Percentiles rank a stretch among this genome's conserved stretches.
These are phyloP conservation scores for Fusarium sp. DNA, from an alignment of 2,329 filamentous ascomycete species.

Conservation along the genomic window DNA sequence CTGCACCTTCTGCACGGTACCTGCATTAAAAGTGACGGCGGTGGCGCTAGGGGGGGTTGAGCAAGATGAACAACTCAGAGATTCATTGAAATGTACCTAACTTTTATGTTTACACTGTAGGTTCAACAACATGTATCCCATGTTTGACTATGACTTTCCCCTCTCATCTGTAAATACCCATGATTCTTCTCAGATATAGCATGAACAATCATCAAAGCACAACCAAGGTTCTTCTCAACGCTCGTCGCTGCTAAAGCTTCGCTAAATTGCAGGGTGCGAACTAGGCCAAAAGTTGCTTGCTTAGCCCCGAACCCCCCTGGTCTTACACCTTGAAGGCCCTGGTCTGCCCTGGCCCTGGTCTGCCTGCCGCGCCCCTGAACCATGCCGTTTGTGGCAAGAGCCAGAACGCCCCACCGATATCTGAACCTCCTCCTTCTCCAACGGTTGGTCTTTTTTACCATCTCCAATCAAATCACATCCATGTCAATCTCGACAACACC, in stretches of 20 bases:
- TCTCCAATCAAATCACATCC: conserved; percentile 36
- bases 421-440: conserved; percentile 33
- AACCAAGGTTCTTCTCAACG: not conserved
- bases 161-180: conserved; percentile 7
- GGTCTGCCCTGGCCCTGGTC: conserved; percentile 14
- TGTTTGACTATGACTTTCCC: not conserved
- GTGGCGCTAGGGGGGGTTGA: conserved; percentile 23
- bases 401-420: conserved; percentile 36
- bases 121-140: not conserved
- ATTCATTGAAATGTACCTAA: conserved; percentile 22
- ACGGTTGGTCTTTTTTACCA: conserved; percentile 32
- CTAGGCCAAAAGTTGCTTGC: conserved; percentile 18
- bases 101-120: conserved; percentile 6
- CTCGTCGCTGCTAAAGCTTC: no score
- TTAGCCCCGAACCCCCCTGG: conserved; percentile 28
- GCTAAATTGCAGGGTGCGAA: conserved; percentile 39
- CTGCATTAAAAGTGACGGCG: conserved; percentile 46
- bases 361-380: conserved; percentile 37
- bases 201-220: conserved; percentile 23
- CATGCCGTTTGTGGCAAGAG: conserved; percentile 34
- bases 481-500: conserved; percentile 27
- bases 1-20: conserved; percentile 45
- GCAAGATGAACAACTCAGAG: not conserved
- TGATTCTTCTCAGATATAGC: conserved; percentile 9
- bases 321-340: conserved; percentile 10